phyloP scores from a whole-genome alignment of 75 land plant genomes.

The Sequoia sempervirens region DNA sequence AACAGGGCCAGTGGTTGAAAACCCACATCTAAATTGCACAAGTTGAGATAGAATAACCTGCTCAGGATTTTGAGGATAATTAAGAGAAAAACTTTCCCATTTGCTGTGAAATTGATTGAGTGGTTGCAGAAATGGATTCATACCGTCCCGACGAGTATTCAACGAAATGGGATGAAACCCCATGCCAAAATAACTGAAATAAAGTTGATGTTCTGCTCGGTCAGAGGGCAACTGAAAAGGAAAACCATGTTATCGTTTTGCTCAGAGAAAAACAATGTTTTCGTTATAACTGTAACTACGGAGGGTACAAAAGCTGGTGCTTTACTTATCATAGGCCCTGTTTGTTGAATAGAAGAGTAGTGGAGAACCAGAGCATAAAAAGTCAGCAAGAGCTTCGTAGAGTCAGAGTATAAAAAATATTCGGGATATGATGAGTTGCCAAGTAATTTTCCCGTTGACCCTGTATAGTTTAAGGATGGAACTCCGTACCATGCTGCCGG shows the following conservation, averaged over 20 bases:
- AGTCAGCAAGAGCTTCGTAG: not conserved
- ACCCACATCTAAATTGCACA: not conserved
- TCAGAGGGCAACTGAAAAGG: too few species aligned
- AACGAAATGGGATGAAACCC: too few species aligned
- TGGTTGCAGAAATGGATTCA: too few species aligned
- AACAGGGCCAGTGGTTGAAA: not conserved
- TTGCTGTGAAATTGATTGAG: too few species aligned
- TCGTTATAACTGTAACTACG: not conserved
- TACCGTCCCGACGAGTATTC: too few species aligned
- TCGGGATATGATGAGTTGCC: not conserved
- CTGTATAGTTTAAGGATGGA: not conserved
- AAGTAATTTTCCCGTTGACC: not conserved
- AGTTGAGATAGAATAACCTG: not conserved
- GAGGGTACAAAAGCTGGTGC: not conserved
- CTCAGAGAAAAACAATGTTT: not conserved
- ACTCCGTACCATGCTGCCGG: not conserved
- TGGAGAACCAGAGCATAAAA: not conserved
- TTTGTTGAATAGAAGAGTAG: not conserved
- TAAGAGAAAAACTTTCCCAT: not conserved
- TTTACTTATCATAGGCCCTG: not conserved
- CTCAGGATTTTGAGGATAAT: not conserved
- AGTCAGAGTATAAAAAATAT: too few species aligned
- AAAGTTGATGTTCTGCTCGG: too few species aligned
- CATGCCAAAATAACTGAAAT: too few species aligned
- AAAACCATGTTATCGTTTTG: not conserved